phyloP scores from a whole-genome alignment of 306 rosid genomes.

The Gastrolobium bilobum region DNA sequence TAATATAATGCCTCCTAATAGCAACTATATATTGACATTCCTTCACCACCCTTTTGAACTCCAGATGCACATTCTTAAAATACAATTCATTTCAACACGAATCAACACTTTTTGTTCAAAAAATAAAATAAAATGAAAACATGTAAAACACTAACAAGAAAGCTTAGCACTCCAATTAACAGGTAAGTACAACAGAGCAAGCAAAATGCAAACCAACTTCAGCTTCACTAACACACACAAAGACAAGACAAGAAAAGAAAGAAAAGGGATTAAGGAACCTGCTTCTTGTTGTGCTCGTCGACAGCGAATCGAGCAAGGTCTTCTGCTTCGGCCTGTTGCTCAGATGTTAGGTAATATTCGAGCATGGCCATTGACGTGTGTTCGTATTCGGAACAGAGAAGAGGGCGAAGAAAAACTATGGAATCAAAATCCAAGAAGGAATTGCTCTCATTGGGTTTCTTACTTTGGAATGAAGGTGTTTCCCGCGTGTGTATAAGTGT shows the following conservation, averaged over 20 bases:
- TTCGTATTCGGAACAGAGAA: constrained; percentile 37
- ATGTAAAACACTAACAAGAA: constrained; percentile 2
- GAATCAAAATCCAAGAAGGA: neutral
- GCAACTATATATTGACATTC: constrained; percentile 35
- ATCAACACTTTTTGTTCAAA: constrained; percentile 13
- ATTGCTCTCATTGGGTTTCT: constrained; percentile 49
- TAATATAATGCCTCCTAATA: no score
- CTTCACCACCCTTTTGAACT: constrained; percentile 77
- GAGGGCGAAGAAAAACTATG: constrained; percentile 5
- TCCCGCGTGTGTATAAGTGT: no score
- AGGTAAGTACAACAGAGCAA: neutral
- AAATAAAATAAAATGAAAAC: neutral
- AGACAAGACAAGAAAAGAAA: no score
- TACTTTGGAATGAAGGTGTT: neutral
- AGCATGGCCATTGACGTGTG: constrained; percentile 56
- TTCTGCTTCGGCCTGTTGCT: constrained; percentile 67
- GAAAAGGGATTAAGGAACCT: constrained; percentile 49
- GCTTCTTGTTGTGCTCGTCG: constrained; percentile 77
- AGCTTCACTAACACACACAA: neutral
- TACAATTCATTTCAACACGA: constrained; percentile 41
- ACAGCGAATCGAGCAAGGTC: constrained; percentile 85
- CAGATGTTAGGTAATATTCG: constrained; percentile 63
- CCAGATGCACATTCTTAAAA: constrained; percentile 64
- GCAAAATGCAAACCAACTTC: neutral
- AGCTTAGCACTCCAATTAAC: neutral